Conservation (phyloP, 108 stramenopile genomes). For the Stephanodiscus triporus region DNA sequence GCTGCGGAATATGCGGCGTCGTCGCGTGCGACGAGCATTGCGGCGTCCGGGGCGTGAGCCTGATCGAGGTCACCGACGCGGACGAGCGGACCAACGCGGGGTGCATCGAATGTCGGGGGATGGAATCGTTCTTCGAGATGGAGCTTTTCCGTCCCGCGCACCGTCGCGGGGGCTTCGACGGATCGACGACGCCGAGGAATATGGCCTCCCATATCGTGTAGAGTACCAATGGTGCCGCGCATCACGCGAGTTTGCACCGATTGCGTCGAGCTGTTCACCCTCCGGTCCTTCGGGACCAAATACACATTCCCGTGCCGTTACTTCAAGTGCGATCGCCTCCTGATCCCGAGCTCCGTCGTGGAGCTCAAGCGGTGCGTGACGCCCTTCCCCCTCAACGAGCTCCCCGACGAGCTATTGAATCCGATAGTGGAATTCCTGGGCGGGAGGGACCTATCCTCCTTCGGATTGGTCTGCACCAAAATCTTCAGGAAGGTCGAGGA, state of each 20-base stretch:
- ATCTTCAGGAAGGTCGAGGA: constrained; percentile 18
- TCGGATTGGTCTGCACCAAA: constrained; percentile 4
- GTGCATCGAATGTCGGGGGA: constrained; percentile 38
- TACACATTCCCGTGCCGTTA: constrained; percentile 4
- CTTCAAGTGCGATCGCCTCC: constrained; percentile 6
- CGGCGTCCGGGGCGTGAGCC: constrained; percentile 3
- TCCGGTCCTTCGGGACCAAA: background rate
- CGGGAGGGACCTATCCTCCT: constrained; percentile 11
- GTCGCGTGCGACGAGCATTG: constrained; percentile 48
- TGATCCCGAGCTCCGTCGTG: constrained; percentile 13
- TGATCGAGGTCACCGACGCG: constrained; percentile 37
- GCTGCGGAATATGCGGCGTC: constrained; percentile 39
- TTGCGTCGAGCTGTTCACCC: constrained; percentile 11
- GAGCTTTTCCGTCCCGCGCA: background rate
- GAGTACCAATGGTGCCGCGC: background rate
- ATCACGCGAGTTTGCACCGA: constrained; percentile 8
- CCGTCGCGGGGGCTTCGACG: background rate
- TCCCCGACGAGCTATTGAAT: constrained; percentile 7
- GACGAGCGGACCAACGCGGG: constrained; percentile 35
- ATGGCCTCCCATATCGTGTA: too few species aligned
- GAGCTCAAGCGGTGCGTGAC: constrained; percentile 14
- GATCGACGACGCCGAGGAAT: too few species aligned
- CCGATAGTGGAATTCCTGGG: constrained; percentile 8
- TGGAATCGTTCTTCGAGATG: constrained; percentile 17
- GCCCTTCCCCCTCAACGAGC: constrained; percentile 7